These are phyloP conservation scores for Aspergillus wentii DNA, from an alignment of 495 filamentous ascomycete species.

Conservation along the genomic window DNA sequence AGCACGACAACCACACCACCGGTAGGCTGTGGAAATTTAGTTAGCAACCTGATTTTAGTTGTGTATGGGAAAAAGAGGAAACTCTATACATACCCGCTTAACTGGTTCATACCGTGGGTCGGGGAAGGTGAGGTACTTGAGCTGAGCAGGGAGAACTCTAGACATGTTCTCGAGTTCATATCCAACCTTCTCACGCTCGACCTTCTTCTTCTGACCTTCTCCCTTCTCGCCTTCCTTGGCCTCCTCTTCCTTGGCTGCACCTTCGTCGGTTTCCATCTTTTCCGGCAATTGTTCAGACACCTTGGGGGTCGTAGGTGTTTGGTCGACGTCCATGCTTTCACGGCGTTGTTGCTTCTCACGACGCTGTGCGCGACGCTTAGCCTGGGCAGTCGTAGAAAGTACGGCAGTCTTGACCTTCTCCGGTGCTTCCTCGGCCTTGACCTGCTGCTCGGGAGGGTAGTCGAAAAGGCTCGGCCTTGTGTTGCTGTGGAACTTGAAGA, in stretches of 20 bases:
- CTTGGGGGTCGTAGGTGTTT: conserved; percentile 70
- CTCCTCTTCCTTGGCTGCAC: conserved; percentile 54
- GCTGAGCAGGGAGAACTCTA: conserved; percentile 83
- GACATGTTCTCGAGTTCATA: conserved; percentile 98
- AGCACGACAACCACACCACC: conserved; percentile 86
- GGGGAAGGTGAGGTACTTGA: conserved; percentile 89
- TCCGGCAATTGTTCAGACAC: conserved; percentile 59
- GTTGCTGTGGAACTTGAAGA: conserved; percentile 92
- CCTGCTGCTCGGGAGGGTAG: conserved; percentile 93
- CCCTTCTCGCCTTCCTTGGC: conserved; percentile 64
- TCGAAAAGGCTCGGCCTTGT: conserved; percentile 94
- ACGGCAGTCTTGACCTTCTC: conserved; percentile 95
- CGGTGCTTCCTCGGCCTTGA: conserved; percentile 87
- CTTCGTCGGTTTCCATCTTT: conserved; percentile 90
- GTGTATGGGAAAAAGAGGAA: conserved; percentile 1
- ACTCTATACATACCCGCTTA: conserved; percentile 68
- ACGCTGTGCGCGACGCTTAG: conserved; percentile 79
- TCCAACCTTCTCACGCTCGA: conserved; percentile 93
- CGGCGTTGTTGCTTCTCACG: conserved; percentile 68
- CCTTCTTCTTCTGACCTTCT: conserved; percentile 68
- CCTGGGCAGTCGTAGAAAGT: conserved; percentile 93
- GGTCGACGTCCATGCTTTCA: conserved; percentile 87
- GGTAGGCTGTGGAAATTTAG: conserved; percentile 61
- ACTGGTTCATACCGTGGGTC: conserved; percentile 88
- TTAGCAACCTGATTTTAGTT: too few species aligned